Conservation (phyloP, 2,329 filamentous ascomycete species). For the Pseudogymnoascus sp. region DNA sequence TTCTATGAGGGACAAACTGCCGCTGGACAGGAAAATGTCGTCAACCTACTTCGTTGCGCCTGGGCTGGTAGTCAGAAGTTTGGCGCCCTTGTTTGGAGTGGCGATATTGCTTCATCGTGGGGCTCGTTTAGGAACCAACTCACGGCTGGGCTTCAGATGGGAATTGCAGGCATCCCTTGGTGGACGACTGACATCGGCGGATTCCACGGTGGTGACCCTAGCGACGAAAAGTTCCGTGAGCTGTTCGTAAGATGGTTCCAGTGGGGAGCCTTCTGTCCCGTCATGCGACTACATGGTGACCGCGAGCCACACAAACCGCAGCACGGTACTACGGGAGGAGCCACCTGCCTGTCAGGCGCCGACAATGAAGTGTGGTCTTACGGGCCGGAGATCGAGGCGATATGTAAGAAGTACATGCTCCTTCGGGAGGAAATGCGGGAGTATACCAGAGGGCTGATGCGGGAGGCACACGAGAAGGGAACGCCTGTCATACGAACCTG, state of each 20-base stretch:
- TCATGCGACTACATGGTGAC: conserved; percentile 60
- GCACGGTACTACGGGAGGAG: conserved; percentile 18
- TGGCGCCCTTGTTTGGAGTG: conserved; percentile 58
- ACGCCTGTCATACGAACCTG: conserved; percentile 52
- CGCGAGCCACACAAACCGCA: conserved; percentile 48
- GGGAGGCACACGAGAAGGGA: conserved; percentile 49
- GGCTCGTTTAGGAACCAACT: conserved; percentile 50
- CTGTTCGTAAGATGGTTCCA: conserved; percentile 62
- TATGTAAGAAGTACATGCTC: conserved; percentile 50
- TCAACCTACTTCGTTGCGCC: conserved; percentile 50
- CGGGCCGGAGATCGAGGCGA: conserved; percentile 49
- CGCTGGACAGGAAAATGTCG: conserved; percentile 46
- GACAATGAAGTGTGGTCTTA: conserved; percentile 61
- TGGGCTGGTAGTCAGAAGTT: conserved; percentile 55
- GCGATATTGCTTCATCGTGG: conserved; percentile 60
- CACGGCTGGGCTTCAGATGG: conserved; percentile 57
- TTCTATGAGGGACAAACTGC: conserved; percentile 49
- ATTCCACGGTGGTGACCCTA: conserved; percentile 56
- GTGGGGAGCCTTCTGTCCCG: conserved; percentile 58
- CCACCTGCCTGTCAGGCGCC: conserved; percentile 33
- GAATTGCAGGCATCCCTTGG: conserved; percentile 54
- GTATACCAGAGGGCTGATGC: conserved; percentile 52
- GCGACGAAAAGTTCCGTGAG: conserved; percentile 48
- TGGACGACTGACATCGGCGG: conserved; percentile 66
- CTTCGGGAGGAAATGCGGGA: conserved; percentile 49